Percentiles rank a stretch among this genome's conserved stretches.
phyloP scores from a whole-genome alignment of 179 eudicot species.

The Spinacia oleracea region DNA sequence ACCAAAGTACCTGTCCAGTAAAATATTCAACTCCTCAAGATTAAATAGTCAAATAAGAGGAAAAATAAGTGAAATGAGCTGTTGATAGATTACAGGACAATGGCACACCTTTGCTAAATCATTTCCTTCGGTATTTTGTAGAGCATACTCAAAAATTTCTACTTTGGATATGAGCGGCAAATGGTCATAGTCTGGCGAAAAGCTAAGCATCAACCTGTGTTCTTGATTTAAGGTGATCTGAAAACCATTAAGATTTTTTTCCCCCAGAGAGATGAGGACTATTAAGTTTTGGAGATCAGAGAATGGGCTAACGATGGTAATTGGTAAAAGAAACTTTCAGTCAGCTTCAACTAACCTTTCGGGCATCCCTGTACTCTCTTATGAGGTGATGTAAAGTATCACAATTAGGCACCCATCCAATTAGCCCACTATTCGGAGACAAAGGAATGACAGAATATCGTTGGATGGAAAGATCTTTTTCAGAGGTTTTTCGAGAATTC shows the following conservation, averaged over 20 bases:
- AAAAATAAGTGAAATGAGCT: neutral
- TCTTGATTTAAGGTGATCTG: conserved; percentile 95
- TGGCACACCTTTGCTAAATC: conserved; percentile 76
- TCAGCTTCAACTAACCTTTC: conserved; percentile 60
- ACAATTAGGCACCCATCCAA: conserved; percentile 97
- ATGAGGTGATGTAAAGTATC: conserved; percentile 97
- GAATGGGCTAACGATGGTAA: conserved; percentile 4
- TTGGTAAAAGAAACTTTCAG: conserved; percentile 1
- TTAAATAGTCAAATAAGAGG: conserved; percentile 2
- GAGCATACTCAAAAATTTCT: conserved; percentile 90
- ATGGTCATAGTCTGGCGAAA: conserved; percentile 93
- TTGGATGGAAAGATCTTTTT: conserved; percentile 88
- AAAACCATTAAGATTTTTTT: conserved; percentile 26
- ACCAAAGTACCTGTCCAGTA: conserved; percentile 78
- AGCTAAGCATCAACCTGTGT: conserved; percentile 84
- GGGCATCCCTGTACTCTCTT: conserved; percentile 94
- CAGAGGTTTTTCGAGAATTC: conserved; percentile 88
- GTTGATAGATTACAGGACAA: conserved; percentile 8
- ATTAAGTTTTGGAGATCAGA: conserved; percentile 30
- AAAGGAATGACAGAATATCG: conserved; percentile 92
- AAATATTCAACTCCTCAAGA: conserved; percentile 8
- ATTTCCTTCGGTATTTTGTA: conserved; percentile 91
- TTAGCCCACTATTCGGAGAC: conserved; percentile 97
- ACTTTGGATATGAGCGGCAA: conserved; percentile 94
- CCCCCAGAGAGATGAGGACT: conserved; percentile 23